Base-by-base conservation (phyloP, 192 early-diverging fungal species). In the Coemansia sp. region DNA sequence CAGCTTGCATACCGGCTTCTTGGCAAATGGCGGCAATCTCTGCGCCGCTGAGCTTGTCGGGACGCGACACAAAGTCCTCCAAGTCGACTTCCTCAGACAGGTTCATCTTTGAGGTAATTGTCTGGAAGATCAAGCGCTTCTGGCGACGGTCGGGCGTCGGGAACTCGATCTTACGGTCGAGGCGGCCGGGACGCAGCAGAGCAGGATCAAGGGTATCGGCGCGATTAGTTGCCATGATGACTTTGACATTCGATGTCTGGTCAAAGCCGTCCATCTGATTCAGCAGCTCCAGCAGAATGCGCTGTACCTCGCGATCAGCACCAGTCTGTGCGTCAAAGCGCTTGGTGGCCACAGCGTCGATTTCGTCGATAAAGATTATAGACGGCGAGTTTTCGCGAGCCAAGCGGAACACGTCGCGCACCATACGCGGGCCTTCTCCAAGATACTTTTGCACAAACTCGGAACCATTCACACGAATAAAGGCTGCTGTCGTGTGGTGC, bases 11-110 rank as follows among this genome's bases (percentile, higher is more conserved):
- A 62, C 98, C 98, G 18, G 98, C 91, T 73, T 99, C 98, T 2
- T 96, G 98, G 84, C 98, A 99, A 65, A 99, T 93, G 61, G 98
- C 98, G 84, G 98, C 98, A 69, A 99, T 95, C 80, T 99, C 98
- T 18, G 98, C 98, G 58, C 98, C 98, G 56, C 91, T 93, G 41
- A 99, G 86, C 75, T 99, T 96, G 80, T 99, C 98, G 82, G 98
- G 98, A 5, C 95, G 92, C 95, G 95, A 98, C 38, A 99, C 93
- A 88, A 98, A 96, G 70, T 99, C 97, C 67, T 99, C 97, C 73
- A 99, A 69, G 74, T 99, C 96, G 6, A 99, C 97, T 75, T 99
- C 97, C 24, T 91, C 92, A 2, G 95, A 89, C 20, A 99, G 81
- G 38, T 91, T 96, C 97, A 99, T 99, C 43, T 92, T 87, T 43